Evolutionary conservation across 2,329 filamentous ascomycete species (phyloP).

Genomic region (Fusarium sp.): DNA sequence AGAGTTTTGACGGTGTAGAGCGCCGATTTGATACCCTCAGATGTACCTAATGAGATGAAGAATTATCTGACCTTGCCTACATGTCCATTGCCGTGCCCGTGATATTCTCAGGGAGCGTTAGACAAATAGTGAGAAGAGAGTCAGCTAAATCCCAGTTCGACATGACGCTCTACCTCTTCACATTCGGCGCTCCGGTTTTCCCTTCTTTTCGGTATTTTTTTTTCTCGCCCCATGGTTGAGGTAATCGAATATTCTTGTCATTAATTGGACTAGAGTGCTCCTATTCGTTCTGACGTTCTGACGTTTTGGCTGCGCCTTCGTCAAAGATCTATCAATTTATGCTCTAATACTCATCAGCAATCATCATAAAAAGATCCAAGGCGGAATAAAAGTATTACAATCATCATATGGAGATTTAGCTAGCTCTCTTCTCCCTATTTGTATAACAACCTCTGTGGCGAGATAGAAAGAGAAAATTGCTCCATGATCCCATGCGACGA

Average conservation of each 20-base stretch:
- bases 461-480: too few species aligned
- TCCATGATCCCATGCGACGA: too few species aligned
- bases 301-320: not conserved
- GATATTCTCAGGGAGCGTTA: not conserved
- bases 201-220: too few species aligned
- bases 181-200: too few species aligned
- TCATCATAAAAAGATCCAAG: not conserved
- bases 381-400: not conserved
- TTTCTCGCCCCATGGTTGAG: too few species aligned
- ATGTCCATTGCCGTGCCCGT: not conserved
- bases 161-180: too few species aligned
- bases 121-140: not conserved
- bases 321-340: not conserved
- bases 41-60: slow-evolving; percentile 4
- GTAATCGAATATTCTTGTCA: too few species aligned
- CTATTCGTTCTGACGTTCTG: not conserved
- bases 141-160: too few species aligned
- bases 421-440: too few species aligned
- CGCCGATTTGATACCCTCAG: slow-evolving; percentile 16
- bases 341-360: not conserved
- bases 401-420: not conserved
- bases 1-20: not conserved
- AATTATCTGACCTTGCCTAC: not conserved
- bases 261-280: too few species aligned
- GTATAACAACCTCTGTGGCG: too few species aligned